Evolutionary conservation across 2,329 filamentous ascomycete genomes (phyloP), one percentile per base, ranked within the genome.

Genomic region (Metarhizium robertsii): DNA sequence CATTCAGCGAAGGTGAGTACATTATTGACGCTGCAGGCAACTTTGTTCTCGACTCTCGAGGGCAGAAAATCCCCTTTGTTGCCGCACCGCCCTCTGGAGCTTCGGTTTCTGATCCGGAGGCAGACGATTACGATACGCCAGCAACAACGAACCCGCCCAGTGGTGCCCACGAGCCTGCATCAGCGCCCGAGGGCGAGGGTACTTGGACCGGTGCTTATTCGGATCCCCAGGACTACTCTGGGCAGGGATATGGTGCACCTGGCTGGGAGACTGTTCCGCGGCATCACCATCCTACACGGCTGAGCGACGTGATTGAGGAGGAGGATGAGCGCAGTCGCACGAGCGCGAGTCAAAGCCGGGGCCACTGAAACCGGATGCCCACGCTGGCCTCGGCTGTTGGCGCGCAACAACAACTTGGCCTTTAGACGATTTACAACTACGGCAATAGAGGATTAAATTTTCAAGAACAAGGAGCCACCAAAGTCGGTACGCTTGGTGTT

Each of bases 221-320:
- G 20, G 64, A 66, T 48, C 61, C 68, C 10, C 72, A 80, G 18
- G 86, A 90, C 63, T 90, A 90, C 65, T 77, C 79, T 5, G 86
- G 85, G 48, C 74, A 81, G 48, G 84, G 80, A 25, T 90, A 85
- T 69, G 84, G 77, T 7, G 80, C 81, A 1, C 79, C 84, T 2
- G 85, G 82, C 16, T 95, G 90, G 89, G 88, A 94, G 60, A 73
- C 75, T n/a, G 75, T 90, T 59, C 85, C 86, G 29, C 80, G 85
- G 55, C 91, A 95, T 69, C 89, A 94, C 62, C 90, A 96, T 71
- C 91, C 91, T 0, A 95, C 91, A 8, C 78, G 92, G 55, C 75
- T 96, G 59, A 95, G 90, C 68, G 91, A 95, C 71, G 91, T 96
- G 32, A 79, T 94, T 34, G 87, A 91, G 66, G 90, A 90, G 66